Conservation (phyloP, 2,329 filamentous ascomycete species). For the Paecilomyces sp. region DNA sequence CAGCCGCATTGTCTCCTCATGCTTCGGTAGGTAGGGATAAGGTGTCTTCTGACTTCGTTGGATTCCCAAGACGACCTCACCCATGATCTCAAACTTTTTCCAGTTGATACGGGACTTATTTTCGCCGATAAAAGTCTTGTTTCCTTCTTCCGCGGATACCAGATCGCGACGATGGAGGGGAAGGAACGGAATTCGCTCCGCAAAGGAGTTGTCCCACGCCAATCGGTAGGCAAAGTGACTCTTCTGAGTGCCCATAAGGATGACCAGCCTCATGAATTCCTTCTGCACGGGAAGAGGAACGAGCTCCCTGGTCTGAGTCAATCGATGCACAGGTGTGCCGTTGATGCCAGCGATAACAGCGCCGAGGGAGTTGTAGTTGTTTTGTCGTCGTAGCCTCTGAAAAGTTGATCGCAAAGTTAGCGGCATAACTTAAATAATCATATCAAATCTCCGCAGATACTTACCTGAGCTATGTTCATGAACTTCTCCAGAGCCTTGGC, state of each 20-base stretch:
- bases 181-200: conserved; percentile 87
- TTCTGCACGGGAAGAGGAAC: conserved; percentile 67
- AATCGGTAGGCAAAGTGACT: conserved; percentile 93
- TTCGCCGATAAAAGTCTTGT: conserved; percentile 75
- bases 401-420: conserved; percentile 7
- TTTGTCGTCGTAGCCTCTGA: conserved; percentile 74
- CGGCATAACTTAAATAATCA: background rate
- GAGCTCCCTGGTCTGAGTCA: conserved; percentile 70
- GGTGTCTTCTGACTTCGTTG: conserved; percentile 85
- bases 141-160: conserved; percentile 86
- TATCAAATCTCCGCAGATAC: conserved; percentile 6
- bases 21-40: conserved; percentile 64
- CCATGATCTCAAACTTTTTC: conserved; percentile 96
- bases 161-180: conserved; percentile 84
- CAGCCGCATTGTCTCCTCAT: conserved; percentile 64
- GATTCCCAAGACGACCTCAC: conserved; percentile 81
- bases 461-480: conserved; percentile 69
- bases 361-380: conserved; percentile 97
- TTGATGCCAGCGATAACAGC: conserved; percentile 91
- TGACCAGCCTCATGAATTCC: conserved; percentile 78
- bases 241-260: conserved; percentile 89
- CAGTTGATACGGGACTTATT: conserved; percentile 78
- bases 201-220: conserved; percentile 90
- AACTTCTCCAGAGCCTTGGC: conserved; percentile 90
- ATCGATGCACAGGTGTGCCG: conserved; percentile 74